Evolutionary conservation across 257 asterid species (phyloP).

Genomic region (Solanum ossicruentum): DNA sequence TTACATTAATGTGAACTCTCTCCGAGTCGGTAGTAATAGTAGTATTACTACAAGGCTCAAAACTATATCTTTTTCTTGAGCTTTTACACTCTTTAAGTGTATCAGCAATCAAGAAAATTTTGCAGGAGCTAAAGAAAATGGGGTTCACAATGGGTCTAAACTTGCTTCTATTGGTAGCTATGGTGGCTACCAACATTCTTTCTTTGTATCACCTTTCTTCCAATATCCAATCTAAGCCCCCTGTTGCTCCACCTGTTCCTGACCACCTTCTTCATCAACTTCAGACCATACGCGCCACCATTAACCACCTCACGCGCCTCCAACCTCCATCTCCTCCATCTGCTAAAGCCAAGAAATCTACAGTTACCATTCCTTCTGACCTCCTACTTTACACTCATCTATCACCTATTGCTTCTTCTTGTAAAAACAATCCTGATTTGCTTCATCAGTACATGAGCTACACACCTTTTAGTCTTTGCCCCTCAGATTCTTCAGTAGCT

Average conservation of each 20-base stretch:
- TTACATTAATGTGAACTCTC: neutral
- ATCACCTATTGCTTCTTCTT: conserved; percentile 82
- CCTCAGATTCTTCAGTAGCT: conserved; percentile 46
- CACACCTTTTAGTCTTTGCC: conserved; percentile 69
- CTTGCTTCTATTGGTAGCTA: conserved; percentile 63
- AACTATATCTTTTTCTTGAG: neutral
- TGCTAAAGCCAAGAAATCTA: conserved; percentile 14
- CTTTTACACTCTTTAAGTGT: neutral
- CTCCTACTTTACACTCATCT: conserved; percentile 70
- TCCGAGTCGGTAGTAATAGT: neutral
- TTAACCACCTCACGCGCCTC: conserved; percentile 80
- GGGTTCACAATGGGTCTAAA: conserved; percentile 88
- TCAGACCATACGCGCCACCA: conserved; percentile 93
- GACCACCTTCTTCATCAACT: conserved; percentile 96
- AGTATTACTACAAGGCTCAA: neutral
- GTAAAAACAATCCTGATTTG: conserved; percentile 62
- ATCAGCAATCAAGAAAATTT: neutral
- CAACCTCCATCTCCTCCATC: conserved; percentile 26
- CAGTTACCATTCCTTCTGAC: conserved; percentile 56
- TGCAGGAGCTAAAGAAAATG: conserved; percentile 13
- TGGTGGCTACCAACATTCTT: conserved; percentile 96
- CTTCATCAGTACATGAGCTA: conserved; percentile 84
- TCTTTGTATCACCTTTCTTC: conserved; percentile 97
- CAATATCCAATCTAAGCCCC: conserved; percentile 50
- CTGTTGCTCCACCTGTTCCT: conserved; percentile 59